Evolutionary conservation across 2,329 filamentous ascomycete genomes (phyloP), one percentile per base, ranked within the genome.

Genomic region (Cladobotryum protrusum): DNA sequence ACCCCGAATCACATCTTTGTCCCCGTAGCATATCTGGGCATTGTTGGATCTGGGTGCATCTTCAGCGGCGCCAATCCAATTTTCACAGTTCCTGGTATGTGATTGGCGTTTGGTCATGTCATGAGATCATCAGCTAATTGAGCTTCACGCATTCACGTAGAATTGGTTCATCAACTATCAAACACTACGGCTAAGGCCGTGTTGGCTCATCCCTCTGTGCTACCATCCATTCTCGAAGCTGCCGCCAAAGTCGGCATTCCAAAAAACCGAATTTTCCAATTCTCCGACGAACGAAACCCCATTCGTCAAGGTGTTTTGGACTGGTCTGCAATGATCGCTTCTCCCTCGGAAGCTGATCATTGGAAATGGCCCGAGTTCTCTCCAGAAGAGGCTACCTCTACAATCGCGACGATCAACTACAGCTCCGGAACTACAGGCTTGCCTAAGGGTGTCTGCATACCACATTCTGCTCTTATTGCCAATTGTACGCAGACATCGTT

Each of bases 1-100:
- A 74, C 74, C 1, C 70, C 73, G 2, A 81, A 81, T 57, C 74
- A 79, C 53, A 72, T 81, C 36, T 78, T 76, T 54, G 71, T 81
- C 1, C 77, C 77, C 0, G 73, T 74, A 4, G 73, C 74, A 13
- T 81, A 78, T 56, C 64, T 80, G 5, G 77, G 75, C 3, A 72
- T 77, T 36, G 72, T 78, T 1, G 78, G 77, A 0, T 70, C 71
- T 18, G 76, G 76, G 3, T 72, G 68, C 51, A 69, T 76, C 18
- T 82, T 81, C 61, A 79, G 72, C 46, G 77, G 75, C 17, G 74
- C 72, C 4, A 81, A 79, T 57, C 76, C 77, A 13, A 66, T 67
- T 9, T 79, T 77, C 55, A 78, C 74, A 1, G 63, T 71, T 13
- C 64, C 67, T 50, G 74, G 74, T 74, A 57, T 54, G 67, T 59